A percentile compares a stretch with the other conserved stretches of the same genome.
Conservation (phyloP, 2,329 filamentous ascomycete genomes). For the Thyridium curvatum region DNA sequence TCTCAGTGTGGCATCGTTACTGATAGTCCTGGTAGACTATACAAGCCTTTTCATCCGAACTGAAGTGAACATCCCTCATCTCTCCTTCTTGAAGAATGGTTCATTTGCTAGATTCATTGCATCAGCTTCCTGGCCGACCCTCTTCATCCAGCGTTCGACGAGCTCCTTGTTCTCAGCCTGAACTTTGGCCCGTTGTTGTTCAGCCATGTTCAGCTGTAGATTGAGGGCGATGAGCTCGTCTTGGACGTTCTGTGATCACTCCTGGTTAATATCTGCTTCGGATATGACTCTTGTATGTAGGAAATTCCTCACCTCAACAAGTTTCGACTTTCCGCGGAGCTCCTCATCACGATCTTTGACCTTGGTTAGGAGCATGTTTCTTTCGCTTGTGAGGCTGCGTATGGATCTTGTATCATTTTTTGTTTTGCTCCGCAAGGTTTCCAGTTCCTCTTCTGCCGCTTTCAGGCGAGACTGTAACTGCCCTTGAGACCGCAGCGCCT, state of each 20-base stretch:
- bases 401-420: constrained; percentile 57
- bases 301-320: constrained; percentile 63
- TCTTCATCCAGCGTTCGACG: constrained; percentile 84
- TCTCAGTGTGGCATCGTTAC: background rate
- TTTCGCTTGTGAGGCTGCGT: constrained; percentile 55
- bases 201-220: constrained; percentile 80
- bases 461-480: constrained; percentile 60
- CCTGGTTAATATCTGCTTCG: too few relatives aligned
- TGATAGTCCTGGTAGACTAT: background rate
- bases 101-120: constrained; percentile 71
- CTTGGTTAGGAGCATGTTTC: constrained; percentile 54
- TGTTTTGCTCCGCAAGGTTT: constrained; percentile 52
- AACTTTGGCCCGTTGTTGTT: constrained; percentile 66
- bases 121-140: constrained; percentile 80
- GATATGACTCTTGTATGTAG: too few relatives aligned
- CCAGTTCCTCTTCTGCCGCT: constrained; percentile 52
- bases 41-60: background rate
- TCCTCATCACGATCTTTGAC: constrained; percentile 82
- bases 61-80: constrained; percentile 5
- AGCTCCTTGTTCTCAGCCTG: constrained; percentile 82
- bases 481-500: constrained; percentile 68
- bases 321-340: constrained; percentile 72
- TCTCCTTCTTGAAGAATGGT: constrained; percentile 21
- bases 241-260: constrained; percentile 61
- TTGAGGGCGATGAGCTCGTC: constrained; percentile 88